These are phyloP conservation scores for Ogataea ganodermae DNA, from an alignment of 805 yeast species.

Conservation along the genomic window DNA sequence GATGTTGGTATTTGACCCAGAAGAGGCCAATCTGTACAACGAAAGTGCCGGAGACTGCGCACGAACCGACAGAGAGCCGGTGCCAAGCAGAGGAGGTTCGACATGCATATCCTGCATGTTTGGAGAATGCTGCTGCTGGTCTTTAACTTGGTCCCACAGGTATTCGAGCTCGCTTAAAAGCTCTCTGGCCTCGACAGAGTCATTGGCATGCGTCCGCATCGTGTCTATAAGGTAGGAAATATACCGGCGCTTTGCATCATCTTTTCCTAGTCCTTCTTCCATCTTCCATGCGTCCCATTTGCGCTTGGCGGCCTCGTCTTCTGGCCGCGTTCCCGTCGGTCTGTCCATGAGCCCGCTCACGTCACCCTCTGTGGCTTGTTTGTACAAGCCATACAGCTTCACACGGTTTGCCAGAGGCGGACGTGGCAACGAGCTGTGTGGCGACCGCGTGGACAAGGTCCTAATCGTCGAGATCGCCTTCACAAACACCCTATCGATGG, in stretches of 20 bases:
- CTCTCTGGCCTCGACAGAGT: constrained; percentile 66
- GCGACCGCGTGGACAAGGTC: constrained; percentile 65
- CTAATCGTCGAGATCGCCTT: constrained; percentile 81
- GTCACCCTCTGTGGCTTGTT: constrained; percentile 89
- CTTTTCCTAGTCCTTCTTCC: constrained; percentile 64
- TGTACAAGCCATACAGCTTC: constrained; percentile 76
- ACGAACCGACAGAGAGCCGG: constrained; percentile 19
- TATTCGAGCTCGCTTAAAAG: constrained; percentile 66
- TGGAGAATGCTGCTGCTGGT: constrained; percentile 23
- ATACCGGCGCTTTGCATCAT: constrained; percentile 75
- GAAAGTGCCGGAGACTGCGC: constrained; percentile 38
- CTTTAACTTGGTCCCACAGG: constrained; percentile 67
- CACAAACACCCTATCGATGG: constrained; percentile 75
- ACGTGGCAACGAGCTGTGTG: constrained; percentile 64
- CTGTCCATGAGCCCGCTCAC: constrained; percentile 67
- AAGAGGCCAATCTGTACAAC: constrained; percentile 34
- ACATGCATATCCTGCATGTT: constrained; percentile 19
- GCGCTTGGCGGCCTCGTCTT: constrained; percentile 65
- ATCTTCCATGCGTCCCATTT: constrained; percentile 88
- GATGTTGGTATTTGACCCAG: constrained; percentile 30
- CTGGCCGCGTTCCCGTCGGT: constrained; percentile 60
- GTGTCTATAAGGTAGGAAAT: constrained; percentile 69
- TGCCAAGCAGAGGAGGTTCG: constrained; percentile 9
- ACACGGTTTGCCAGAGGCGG: constrained; percentile 75
- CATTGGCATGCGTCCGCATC: constrained; percentile 68